phyloP scores from a whole-genome alignment of 129 eudicot species.

The Solidago caesia region DNA sequence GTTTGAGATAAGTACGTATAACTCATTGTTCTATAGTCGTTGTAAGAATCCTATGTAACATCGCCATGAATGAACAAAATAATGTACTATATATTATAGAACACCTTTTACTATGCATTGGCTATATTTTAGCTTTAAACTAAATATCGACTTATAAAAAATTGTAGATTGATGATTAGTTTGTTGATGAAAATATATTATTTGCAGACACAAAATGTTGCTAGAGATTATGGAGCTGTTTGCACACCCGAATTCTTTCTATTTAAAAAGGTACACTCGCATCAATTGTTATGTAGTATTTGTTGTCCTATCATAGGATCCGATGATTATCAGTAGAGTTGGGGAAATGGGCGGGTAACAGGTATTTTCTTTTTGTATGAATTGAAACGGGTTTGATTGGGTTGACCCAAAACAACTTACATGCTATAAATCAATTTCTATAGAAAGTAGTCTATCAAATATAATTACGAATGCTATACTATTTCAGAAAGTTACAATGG shows the following conservation, averaged over 20 bases:
- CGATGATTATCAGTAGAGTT: not conserved
- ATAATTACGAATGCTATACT: not conserved
- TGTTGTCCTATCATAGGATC: constrained; percentile 9
- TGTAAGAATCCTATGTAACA: constrained; percentile 5
- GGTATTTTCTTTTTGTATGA: not conserved
- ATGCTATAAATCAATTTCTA: not conserved
- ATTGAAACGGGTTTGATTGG: not conserved
- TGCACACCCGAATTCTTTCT: constrained; percentile 95
- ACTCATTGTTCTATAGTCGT: not conserved
- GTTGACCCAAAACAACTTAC: not conserved
- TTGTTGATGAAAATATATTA: not conserved
- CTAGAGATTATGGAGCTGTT: constrained; percentile 92
- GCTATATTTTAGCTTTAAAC: not conserved
- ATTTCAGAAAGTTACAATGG: not conserved
- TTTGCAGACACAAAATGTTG: constrained; percentile 93
- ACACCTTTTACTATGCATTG: not conserved
- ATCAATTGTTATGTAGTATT: not conserved
- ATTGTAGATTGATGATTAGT: not conserved
- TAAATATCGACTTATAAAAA: not conserved
- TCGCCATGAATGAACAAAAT: not conserved
- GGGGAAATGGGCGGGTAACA: not conserved
- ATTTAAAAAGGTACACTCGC: constrained; percentile 67
- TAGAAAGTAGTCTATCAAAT: not conserved
- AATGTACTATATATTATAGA: not conserved
- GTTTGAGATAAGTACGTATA: constrained; percentile 4